phyloP scores from a whole-genome alignment of 2,329 filamentous ascomycete species.

The Claviceps paspali region DNA sequence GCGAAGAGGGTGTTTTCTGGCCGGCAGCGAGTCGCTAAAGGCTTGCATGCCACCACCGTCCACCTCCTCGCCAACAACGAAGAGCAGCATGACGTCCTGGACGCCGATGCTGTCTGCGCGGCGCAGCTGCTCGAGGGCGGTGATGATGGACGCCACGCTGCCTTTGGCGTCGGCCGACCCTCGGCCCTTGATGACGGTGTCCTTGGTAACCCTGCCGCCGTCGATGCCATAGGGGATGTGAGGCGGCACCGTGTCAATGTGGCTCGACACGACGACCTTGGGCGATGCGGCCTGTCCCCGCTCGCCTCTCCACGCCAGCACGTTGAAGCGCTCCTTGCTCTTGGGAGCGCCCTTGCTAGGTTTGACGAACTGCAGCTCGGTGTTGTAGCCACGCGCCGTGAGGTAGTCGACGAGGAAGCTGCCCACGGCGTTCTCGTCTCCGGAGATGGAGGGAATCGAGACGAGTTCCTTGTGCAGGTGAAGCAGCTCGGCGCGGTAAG shows the following conservation, averaged over 20 bases:
- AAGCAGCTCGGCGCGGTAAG: conserved; percentile 40
- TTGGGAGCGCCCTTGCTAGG: conserved; percentile 15
- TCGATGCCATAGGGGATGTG: conserved; percentile 52
- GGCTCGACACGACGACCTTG: conserved; percentile 55
- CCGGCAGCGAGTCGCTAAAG: conserved; percentile 26
- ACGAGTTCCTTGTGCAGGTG: conserved; percentile 63
- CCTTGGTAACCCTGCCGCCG: conserved; percentile 24
- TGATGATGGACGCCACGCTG: conserved; percentile 58
- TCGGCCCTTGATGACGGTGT: conserved; percentile 50
- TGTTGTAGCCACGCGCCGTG: conserved; percentile 26
- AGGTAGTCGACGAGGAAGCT: conserved; percentile 56
- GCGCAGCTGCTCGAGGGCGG: conserved; percentile 45
- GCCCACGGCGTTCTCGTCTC: conserved; percentile 53
- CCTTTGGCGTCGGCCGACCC: conserved; percentile 61
- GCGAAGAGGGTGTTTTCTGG: conserved; percentile 17
- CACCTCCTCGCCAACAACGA: conserved; percentile 71
- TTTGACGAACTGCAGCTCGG: conserved; percentile 25
- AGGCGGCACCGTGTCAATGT: conserved; percentile 69
- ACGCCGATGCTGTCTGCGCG: conserved; percentile 21
- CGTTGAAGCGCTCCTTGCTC: conserved; percentile 42
- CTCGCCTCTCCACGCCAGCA: conserved; percentile 50
- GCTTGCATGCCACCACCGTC: conserved; percentile 64
- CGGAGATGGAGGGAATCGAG: conserved; percentile 55
- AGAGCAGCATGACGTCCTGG: conserved; percentile 44
- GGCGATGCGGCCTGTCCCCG: conserved; percentile 30